Evolutionary conservation across 306 rosid species (phyloP).

Genomic region (Notholithocarpus densiflorus): DNA sequence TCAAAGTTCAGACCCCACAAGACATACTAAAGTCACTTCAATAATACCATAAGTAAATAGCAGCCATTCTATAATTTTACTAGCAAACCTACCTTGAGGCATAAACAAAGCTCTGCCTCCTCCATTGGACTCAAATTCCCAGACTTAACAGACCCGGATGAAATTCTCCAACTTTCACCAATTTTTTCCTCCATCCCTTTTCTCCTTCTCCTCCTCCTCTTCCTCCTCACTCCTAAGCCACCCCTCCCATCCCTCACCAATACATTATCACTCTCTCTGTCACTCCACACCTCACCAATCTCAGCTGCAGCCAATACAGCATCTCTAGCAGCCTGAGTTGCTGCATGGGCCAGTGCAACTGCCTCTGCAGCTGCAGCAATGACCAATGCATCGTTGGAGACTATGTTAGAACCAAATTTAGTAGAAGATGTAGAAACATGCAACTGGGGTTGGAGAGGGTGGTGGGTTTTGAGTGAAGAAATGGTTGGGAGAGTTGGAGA

Average conservation of each 20-base stretch:
- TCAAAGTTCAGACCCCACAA: not conserved
- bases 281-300: conserved; percentile 28
- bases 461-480: conserved; percentile 44
- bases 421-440: conserved; percentile 31
- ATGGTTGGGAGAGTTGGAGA: conserved; percentile 46
- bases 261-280: conserved; percentile 26
- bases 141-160: conserved; percentile 35
- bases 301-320: conserved; percentile 30
- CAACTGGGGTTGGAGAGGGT: conserved; percentile 33
- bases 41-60: not conserved
- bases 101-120: conserved; percentile 60
- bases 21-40: not conserved
- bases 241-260: conserved; percentile 15
- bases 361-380: conserved; percentile 47
- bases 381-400: conserved; percentile 45
- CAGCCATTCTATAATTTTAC: not conserved
- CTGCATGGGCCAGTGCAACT: conserved; percentile 30
- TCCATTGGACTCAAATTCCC: conserved; percentile 48
- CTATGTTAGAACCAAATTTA: conserved; percentile 32
- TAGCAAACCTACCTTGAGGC: conserved; percentile 47
- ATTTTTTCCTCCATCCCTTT: conserved; percentile 32
- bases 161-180: conserved; percentile 9
- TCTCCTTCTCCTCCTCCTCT: conserved; percentile 41
- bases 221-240: conserved; percentile 31
- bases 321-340: conserved; percentile 40